phyloP scores from a whole-genome alignment of 169 alveolate species.

The Plasmodium adleri region DNA sequence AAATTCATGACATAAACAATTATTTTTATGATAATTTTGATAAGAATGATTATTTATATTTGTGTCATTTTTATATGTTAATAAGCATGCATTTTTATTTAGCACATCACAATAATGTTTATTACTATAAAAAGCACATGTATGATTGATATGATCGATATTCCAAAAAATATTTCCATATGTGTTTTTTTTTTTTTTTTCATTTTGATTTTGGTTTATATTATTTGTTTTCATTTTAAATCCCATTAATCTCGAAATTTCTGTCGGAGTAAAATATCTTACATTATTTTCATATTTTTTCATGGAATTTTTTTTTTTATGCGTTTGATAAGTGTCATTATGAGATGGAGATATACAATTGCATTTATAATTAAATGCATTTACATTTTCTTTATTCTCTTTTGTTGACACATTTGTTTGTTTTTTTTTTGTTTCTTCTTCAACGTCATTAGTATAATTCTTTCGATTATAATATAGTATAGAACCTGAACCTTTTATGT shows the following conservation, averaged over 20 bases:
- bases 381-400: background rate
- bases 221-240: conserved; percentile 50
- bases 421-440: background rate
- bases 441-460: background rate
- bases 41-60: background rate
- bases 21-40: background rate
- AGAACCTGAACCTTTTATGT: conserved; percentile 74
- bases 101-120: conserved; percentile 46
- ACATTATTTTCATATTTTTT: conserved; percentile 50
- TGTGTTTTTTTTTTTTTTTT: conserved; percentile 21
- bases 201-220: background rate
- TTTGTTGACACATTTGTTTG: background rate
- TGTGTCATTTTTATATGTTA: background rate
- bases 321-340: background rate
- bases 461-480: conserved; percentile 19
- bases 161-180: conserved; percentile 71
- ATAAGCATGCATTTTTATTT: conserved; percentile 18
- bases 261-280: conserved; percentile 69
- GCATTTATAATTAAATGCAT: background rate
- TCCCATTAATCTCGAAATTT: conserved; percentile 73
- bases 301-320: conserved; percentile 5
- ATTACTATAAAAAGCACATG: conserved; percentile 43
- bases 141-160: conserved; percentile 64
- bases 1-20: conserved; percentile 57
- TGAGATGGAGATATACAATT: background rate